Evolutionary conservation across 225 moss, liverwort and hornwort species (phyloP), one percentile per base, ranked within the genome.

Genomic region (Pseudoscleropodium purum): DNA sequence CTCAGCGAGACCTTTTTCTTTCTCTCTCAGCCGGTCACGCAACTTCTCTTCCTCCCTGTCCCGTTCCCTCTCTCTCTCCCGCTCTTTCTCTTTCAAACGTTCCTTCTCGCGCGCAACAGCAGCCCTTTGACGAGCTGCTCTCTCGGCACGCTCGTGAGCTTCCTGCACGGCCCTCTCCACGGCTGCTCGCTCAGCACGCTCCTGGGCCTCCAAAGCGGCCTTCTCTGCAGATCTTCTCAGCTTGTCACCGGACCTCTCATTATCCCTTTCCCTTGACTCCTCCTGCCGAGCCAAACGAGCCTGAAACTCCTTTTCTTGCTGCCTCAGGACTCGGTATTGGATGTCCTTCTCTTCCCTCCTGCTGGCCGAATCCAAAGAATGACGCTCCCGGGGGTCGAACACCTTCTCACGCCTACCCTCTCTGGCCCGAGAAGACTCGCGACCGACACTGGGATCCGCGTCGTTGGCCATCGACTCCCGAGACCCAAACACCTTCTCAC

Each of bases 91-190:
- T 72, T 92, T 96, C 39, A 90, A 87, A 5, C 93, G 94, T n/a
- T 94, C 94, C 45, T 93, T 93, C 90, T 99, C 96, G 75, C 94
- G 82, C 17, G 93, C 98, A 8, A 94, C 96, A 16, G 93, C 93
- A 5, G 93, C 96, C 83, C 93, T 90, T 9, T 96, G 94, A 57
- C 92, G 91, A 61, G 94, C 95, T 51, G 94, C 95, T 65, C 79
- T 89, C 90, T 95, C 96, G 37, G 93, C 94, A 56, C 95, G 95
- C 90, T 94, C 93, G 49, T 95, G 95, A 47, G 94, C 96, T 57
- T 96, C 96, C 51, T 89, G 93, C 80, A 95, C 90, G 20, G 93
- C 97, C 89, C 95, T 95, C 89, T 97, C 99, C 64, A 93, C 96
- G 8, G 97, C 97, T 14, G 94, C 94, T 84, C 93, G 94, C 89